Base-by-base conservation (phyloP, 2,329 filamentous ascomycete species). In the Dactylellina haptotyla region DNA sequence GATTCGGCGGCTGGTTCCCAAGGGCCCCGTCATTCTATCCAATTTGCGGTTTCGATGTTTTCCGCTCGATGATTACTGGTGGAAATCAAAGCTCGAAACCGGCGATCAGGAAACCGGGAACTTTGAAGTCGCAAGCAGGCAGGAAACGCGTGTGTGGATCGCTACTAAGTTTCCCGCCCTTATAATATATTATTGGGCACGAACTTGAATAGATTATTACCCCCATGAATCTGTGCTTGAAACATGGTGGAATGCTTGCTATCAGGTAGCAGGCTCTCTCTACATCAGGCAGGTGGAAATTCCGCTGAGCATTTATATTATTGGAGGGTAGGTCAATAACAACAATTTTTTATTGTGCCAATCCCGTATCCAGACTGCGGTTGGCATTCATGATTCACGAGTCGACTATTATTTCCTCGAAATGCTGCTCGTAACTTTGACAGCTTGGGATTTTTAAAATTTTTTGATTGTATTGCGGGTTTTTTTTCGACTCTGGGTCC, bases 261-360 rank as follows among this genome's bases (percentile, higher is more conserved):
- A 34, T 25, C 25, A 39, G 41, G 23, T 43, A 45, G 20, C 23
- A 18, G 23, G 20, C 23, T 4, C 18, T 41, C 10, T 9, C 45
- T 46, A 57, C 39, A 64, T 63, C 16, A 12, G 66, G 66, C 66
- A 71, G 57, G 66, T 71, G 66, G 16, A 45, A 64, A 18, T 39
- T 32, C 23, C 30, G 9, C 10, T 45, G 51, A 39, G 32, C 48
- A 48, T 63, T 54, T 48, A 41, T 66, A 46, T 20, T 41, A 39
- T 51, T 46, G 51, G 41, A 50, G 41, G 39, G 57, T 51, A 28
- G 43, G 54, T 58, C 30, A 10, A 43, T 12, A 30, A 26, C 53
- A n/a, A n/a, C n/a, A n/a, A n/a, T n/a, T n/a, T n/a, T n/a, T 41
- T 25, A 23, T n/a, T 57, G 26, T 34, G 53, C 53, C 53, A 57